Conservation (phyloP, 2,329 filamentous ascomycete species). For the Aulographum hederae region DNA sequence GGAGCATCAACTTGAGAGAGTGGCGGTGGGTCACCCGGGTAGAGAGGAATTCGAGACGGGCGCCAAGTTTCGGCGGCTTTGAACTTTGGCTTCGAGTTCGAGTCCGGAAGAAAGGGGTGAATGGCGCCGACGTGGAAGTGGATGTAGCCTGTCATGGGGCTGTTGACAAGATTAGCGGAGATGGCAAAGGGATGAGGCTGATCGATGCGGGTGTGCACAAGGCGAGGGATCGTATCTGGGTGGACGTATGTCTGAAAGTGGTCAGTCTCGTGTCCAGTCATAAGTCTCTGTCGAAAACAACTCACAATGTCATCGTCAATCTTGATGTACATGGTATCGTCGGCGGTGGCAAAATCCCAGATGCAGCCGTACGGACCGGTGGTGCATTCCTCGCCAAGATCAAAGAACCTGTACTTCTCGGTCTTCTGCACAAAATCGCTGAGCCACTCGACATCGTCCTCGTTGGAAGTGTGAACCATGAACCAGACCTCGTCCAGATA, state of each 20-base stretch:
- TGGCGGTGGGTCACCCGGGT: conserved; percentile 1
- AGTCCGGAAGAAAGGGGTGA: conserved; percentile 3
- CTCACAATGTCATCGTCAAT: conserved; percentile 3
- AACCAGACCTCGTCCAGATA: conserved; percentile 3
- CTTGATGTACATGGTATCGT: conserved; percentile 4
- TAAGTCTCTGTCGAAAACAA: background rate
- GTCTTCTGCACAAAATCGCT: conserved; percentile 1
- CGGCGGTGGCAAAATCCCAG: conserved; percentile 2
- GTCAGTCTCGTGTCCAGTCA: background rate
- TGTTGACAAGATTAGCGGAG: conserved; percentile 4
- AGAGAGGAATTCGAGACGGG: conserved; percentile 2
- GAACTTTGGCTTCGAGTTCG: background rate
- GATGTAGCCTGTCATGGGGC: conserved; percentile 2
- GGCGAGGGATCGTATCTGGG: conserved; percentile 3
- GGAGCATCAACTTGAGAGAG: background rate
- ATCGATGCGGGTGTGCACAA: conserved; percentile 2
- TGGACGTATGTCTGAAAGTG: conserved; percentile 2
- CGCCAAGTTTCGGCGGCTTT: conserved; percentile 1
- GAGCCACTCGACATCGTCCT: conserved; percentile 2
- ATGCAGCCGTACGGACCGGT: background rate
- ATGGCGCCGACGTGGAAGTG: conserved; percentile 3
- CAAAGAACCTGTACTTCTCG: no score
- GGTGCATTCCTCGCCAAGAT: background rate
- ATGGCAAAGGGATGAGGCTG: conserved; percentile 5
- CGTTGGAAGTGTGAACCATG: conserved; percentile 3